Conservation (phyloP, 2,329 filamentous ascomycete genomes). For the Dothistroma pini region DNA sequence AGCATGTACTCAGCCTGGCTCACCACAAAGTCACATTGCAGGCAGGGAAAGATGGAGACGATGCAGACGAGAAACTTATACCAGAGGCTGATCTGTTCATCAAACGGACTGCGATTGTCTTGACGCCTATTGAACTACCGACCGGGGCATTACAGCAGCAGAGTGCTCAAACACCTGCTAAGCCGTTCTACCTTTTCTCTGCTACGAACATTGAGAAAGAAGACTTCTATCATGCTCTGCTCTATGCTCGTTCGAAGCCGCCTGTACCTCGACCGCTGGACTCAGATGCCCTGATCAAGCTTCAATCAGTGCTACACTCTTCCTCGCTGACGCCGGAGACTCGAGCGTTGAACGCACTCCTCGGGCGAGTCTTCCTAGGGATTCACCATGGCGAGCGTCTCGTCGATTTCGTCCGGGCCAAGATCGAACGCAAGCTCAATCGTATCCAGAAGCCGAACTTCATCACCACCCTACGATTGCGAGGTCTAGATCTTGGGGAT, state of each 20-base stretch:
- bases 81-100: conserved; percentile 94
- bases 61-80: conserved; percentile 58
- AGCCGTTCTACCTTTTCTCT: conserved; percentile 90
- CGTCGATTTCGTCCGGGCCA: conserved; percentile 72
- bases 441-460: conserved; percentile 89
- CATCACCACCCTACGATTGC: conserved; percentile 77
- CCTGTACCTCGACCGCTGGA: conserved; percentile 75
- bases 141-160: conserved; percentile 22
- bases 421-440: conserved; percentile 94
- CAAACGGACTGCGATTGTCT: conserved; percentile 57
- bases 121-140: conserved; percentile 28
- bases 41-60: conserved; percentile 52
- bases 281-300: conserved; percentile 77
- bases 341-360: conserved; percentile 87
- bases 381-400: conserved; percentile 81
- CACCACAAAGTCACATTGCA: conserved; percentile 84
- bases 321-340: conserved; percentile 79
- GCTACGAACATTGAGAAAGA: conserved; percentile 96
- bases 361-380: conserved; percentile 83
- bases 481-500: conserved; percentile 80
- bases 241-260: conserved; percentile 65
- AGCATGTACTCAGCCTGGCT: conserved; percentile 89
- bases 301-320: conserved; percentile 87
- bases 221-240: conserved; percentile 92
- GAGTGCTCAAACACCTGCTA: conserved; percentile 41